Conservation (phyloP, 352 stramenopile species). For the Globisporangium solare region DNA sequence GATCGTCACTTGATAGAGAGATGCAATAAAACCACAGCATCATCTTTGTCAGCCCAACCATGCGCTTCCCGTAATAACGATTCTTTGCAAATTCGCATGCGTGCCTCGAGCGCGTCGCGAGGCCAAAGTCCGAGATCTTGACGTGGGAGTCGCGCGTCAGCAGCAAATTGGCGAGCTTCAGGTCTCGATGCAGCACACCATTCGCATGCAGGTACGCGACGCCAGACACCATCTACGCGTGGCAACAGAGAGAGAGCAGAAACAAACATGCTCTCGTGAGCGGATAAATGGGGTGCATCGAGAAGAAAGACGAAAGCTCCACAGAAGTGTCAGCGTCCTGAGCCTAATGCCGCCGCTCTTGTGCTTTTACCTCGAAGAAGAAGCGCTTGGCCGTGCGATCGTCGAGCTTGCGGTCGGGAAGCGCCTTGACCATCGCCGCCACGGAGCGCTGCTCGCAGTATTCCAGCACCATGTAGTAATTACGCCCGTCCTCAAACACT, state of each 20-base stretch:
- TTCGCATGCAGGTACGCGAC: slow-evolving; percentile 57
- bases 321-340: no score
- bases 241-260: background rate
- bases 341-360: background rate
- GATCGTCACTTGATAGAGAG: slow-evolving; percentile 30
- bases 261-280: background rate
- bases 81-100: background rate
- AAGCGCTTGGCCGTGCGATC: slow-evolving; percentile 40
- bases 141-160: slow-evolving; percentile 42
- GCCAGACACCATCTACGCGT: slow-evolving; percentile 28
- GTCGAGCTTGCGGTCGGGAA: slow-evolving; percentile 31
- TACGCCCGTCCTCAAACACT: slow-evolving; percentile 71
- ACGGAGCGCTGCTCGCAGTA: slow-evolving; percentile 54
- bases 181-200: slow-evolving; percentile 68
- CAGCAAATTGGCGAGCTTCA: slow-evolving; percentile 77
- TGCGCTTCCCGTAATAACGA: no score
- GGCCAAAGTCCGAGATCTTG: slow-evolving; percentile 76
- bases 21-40: slow-evolving; percentile 6
- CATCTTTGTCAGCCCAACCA: no score
- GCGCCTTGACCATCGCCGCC: slow-evolving; percentile 30
- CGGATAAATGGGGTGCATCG: background rate
- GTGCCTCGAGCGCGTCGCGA: slow-evolving; percentile 55
- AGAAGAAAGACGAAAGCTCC: no score
- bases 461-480: slow-evolving; percentile 75
- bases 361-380: slow-evolving; percentile 41